Conservation (phyloP, 208 protist species). For the Angomonas ambiguus region DNA sequence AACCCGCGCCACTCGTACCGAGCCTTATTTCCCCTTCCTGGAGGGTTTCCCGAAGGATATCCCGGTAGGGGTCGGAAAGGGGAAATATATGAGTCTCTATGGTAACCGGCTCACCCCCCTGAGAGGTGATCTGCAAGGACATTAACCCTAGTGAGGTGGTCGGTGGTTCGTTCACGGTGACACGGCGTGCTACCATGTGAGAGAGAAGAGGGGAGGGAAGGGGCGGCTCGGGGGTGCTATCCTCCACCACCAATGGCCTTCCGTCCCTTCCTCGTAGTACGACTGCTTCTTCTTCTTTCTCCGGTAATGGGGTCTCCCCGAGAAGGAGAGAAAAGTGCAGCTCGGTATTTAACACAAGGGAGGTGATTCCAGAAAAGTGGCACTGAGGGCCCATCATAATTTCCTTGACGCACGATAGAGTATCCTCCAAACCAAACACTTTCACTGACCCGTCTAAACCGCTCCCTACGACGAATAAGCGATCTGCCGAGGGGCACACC, state of each 20-base stretch:
- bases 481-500: background rate
- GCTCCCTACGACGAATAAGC: background rate
- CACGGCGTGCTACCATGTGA: background rate
- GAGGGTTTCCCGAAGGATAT: background rate
- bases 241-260: background rate
- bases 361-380: background rate
- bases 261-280: background rate
- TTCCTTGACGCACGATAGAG: background rate
- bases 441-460: background rate
- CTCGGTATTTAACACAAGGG: background rate
- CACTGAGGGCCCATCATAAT: constrained; percentile 13
- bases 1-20: background rate
- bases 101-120: background rate
- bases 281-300: background rate
- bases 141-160: no score
- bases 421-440: background rate
- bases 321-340: background rate
- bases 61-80: background rate
- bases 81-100: background rate
- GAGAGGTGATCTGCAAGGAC: no score
- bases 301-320: background rate
- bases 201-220: background rate
- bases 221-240: background rate
- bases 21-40: background rate
- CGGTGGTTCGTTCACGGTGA: background rate